Percentiles rank a stretch among this genome's conserved stretches.
phyloP scores from a whole-genome alignment of 2,329 filamentous ascomycete species.

The Verticillium tricorpus region DNA sequence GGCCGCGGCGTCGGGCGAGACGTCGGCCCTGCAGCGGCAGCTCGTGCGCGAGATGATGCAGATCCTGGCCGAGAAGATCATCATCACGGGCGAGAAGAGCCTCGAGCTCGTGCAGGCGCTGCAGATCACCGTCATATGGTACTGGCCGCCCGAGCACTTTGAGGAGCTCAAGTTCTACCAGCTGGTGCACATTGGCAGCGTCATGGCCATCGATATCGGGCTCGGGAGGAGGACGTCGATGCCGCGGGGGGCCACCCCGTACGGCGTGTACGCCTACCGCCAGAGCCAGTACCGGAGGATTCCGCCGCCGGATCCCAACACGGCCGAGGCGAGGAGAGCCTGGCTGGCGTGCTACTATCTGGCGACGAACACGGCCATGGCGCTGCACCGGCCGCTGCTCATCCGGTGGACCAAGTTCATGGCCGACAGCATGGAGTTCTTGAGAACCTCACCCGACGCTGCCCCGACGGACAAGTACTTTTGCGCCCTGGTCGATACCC shows the following conservation, averaged over 20 bases:
- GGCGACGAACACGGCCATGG: constrained; percentile 56
- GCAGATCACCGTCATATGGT: constrained; percentile 75
- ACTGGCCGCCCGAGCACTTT: constrained; percentile 75
- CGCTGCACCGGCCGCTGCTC: constrained; percentile 55
- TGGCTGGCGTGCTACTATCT: constrained; percentile 59
- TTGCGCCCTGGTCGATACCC: constrained; percentile 55
- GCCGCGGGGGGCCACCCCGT: constrained; percentile 5
- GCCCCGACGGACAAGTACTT: constrained; percentile 53
- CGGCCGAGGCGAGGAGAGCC: constrained; percentile 50
- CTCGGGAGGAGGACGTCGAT: constrained; percentile 50
- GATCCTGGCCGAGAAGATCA: constrained; percentile 67
- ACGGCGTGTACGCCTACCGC: constrained; percentile 9
- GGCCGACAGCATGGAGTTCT: constrained; percentile 52
- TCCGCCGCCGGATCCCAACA: constrained; percentile 45
- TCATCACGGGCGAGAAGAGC: constrained; percentile 73
- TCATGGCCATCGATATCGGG: constrained; percentile 81
- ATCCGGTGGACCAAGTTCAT: constrained; percentile 58
- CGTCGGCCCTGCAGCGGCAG: constrained; percentile 50
- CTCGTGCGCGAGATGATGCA: constrained; percentile 68
- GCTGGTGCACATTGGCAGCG: constrained; percentile 72
- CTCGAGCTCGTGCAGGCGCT: constrained; percentile 79
- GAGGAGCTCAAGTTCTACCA: constrained; percentile 90
- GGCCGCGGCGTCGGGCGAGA: constrained; percentile 58
- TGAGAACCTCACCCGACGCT: constrained; percentile 50
- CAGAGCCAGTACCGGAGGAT: constrained; percentile 38